These are phyloP conservation scores for Penicillium macrosclerotiorum DNA, from an alignment of 495 filamentous ascomycete species.

Conservation along the genomic window DNA sequence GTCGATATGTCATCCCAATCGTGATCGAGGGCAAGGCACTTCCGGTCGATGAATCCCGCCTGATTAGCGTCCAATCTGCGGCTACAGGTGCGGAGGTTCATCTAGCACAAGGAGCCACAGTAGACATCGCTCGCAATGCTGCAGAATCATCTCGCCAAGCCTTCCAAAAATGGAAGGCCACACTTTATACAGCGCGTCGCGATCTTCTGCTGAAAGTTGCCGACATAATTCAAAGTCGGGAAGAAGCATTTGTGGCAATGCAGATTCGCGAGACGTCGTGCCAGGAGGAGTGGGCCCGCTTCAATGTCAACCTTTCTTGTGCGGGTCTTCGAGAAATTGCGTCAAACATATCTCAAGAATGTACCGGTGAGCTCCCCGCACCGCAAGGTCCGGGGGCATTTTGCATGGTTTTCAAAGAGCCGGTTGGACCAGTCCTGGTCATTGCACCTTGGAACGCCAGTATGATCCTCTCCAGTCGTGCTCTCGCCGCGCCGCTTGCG, in stretches of 20 bases:
- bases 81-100: background rate
- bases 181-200: background rate
- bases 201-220: background rate
- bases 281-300: background rate
- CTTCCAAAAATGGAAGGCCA: background rate
- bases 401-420: slow-evolving; percentile 4
- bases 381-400: background rate
- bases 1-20: too few species aligned
- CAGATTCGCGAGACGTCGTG: background rate
- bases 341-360: background rate
- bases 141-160: background rate
- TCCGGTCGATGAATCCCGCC: too few species aligned
- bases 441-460: slow-evolving; percentile 28
- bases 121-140: background rate
- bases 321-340: background rate
- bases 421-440: slow-evolving; percentile 33
- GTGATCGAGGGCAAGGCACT: too few species aligned
- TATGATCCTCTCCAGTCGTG: background rate
- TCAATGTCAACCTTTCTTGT: background rate
- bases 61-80: too few species aligned
- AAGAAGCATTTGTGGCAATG: background rate
- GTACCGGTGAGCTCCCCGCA: too few species aligned
- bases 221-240: background rate
- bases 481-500: background rate
- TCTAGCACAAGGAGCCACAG: background rate